Evolutionary conservation across 108 stramenopile species (phyloP).

Genomic region (Stephanodiscus minutulus): DNA sequence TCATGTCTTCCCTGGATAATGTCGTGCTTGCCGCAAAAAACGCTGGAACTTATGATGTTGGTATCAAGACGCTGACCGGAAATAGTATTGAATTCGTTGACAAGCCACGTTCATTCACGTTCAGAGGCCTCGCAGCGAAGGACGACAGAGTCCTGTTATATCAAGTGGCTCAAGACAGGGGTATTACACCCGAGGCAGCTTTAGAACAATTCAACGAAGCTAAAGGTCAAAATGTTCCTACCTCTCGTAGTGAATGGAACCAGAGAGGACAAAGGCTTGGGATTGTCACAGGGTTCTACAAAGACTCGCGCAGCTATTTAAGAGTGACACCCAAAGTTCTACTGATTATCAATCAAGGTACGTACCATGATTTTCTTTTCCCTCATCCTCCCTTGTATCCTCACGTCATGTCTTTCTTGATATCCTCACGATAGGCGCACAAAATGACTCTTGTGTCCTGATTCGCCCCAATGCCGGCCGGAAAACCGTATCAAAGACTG

Average conservation of each 20-base stretch:
- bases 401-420: neutral
- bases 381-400: neutral
- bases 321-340: conserved; percentile 23
- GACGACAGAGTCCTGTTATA: conserved; percentile 44
- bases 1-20: conserved; percentile 33
- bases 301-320: conserved; percentile 22
- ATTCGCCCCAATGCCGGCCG: conserved; percentile 28
- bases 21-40: conserved; percentile 29
- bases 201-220: conserved; percentile 31
- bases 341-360: conserved; percentile 30
- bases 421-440: neutral
- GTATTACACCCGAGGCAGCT: conserved; percentile 29
- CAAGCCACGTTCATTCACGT: conserved; percentile 34
- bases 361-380: neutral
- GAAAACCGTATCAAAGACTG: neutral
- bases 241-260: conserved; percentile 6
- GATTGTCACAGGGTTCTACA: conserved; percentile 23
- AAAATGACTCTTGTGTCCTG: conserved; percentile 14
- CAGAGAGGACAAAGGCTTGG: neutral
- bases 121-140: conserved; percentile 37
- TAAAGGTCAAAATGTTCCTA: neutral
- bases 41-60: conserved; percentile 35
- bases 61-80: conserved; percentile 36
- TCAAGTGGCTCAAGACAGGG: conserved; percentile 24
- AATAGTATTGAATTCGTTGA: conserved; percentile 14